Percentiles rank a stretch among this genome's conserved stretches.
These are phyloP conservation scores for Tulasnella sp. DNA, from an alignment of 768 basidiomycete species.

Conservation along the genomic window DNA sequence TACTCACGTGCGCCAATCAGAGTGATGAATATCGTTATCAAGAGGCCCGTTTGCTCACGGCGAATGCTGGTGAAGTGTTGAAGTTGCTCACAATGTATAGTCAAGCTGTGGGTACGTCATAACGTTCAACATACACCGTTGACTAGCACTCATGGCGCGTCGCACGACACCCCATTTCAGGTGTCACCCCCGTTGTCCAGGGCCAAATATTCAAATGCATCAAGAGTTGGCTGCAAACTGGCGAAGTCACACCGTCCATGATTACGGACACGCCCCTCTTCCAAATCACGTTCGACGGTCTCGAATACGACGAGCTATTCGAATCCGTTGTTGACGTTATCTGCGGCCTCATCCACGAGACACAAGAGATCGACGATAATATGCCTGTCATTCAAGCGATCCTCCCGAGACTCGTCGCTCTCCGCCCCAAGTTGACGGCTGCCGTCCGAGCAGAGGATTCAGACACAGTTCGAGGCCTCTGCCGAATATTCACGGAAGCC, in stretches of 20 bases:
- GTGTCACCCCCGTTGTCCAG: slow-evolving; percentile 69
- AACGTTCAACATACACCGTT: neutral
- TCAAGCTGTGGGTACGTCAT: slow-evolving; percentile 61
- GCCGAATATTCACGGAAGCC: slow-evolving; percentile 90
- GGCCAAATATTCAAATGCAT: slow-evolving; percentile 73
- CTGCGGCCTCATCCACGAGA: slow-evolving; percentile 94
- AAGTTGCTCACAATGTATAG: slow-evolving; percentile 78
- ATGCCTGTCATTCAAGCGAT: slow-evolving; percentile 79
- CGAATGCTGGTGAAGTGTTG: slow-evolving; percentile 58
- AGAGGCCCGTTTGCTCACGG: slow-evolving; percentile 47
- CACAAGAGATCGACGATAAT: slow-evolving; percentile 92
- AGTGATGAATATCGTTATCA: slow-evolving; percentile 63
- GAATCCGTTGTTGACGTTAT: slow-evolving; percentile 85
- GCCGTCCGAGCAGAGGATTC: slow-evolving; percentile 49
- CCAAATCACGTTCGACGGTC: slow-evolving; percentile 67
- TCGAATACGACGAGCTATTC: slow-evolving; percentile 76
- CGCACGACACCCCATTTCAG: slow-evolving; percentile 32
- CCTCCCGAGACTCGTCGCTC: slow-evolving; percentile 68
- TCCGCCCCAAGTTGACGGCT: slow-evolving; percentile 49
- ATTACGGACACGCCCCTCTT: slow-evolving; percentile 73
- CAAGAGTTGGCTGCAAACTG: slow-evolving; percentile 76
- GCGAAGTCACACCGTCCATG: slow-evolving; percentile 55
- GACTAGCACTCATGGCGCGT: neutral
- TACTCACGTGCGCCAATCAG: slow-evolving; percentile 23
- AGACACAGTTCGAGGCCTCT: slow-evolving; percentile 79